A percentile compares a stretch with the other conserved stretches of the same genome.
Conservation (phyloP, 352 stramenopile species). For the Phytophthora pinifolia region DNA sequence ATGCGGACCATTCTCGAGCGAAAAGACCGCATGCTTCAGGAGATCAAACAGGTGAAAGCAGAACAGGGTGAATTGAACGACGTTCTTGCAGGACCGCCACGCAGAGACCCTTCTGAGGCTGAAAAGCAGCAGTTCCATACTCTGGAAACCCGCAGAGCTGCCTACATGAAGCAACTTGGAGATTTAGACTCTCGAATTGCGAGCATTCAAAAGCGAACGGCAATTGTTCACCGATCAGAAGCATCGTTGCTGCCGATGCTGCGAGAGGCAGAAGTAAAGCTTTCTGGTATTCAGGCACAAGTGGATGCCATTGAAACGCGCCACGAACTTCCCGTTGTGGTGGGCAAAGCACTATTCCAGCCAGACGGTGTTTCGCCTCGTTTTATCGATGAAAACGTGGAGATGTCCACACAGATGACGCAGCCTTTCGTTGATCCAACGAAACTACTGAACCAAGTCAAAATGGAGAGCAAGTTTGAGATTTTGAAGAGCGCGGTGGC, state of each 20-base stretch:
- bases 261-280: conserved; percentile 22
- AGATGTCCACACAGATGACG: conserved; percentile 13
- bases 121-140: conserved; percentile 68
- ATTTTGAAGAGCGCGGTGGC: conserved; percentile 50
- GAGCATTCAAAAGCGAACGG: conserved; percentile 49
- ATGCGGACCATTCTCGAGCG: conserved; percentile 47
- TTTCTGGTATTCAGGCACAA: conserved; percentile 23
- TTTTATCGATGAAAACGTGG: not conserved
- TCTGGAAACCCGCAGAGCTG: conserved; percentile 43
- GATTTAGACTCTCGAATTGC: conserved; percentile 41
- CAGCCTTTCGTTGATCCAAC: conserved; percentile 31
- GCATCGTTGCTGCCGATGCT: conserved; percentile 41
- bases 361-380: conserved; percentile 1
- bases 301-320: conserved; percentile 36
- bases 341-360: conserved; percentile 60
- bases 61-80: conserved; percentile 55
- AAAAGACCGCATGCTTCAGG: conserved; percentile 44
- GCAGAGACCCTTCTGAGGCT: conserved; percentile 56
- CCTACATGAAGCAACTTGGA: conserved; percentile 51
- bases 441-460: conserved; percentile 47
- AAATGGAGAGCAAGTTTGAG: conserved; percentile 64
- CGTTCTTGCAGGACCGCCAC: conserved; percentile 53
- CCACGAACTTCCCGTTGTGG: conserved; percentile 53
- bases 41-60: conserved; percentile 47
- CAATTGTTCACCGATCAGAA: conserved; percentile 47